Base-by-base conservation (phyloP, 768 basidiomycete genomes). In the Cystofilobasidium capitatum region DNA sequence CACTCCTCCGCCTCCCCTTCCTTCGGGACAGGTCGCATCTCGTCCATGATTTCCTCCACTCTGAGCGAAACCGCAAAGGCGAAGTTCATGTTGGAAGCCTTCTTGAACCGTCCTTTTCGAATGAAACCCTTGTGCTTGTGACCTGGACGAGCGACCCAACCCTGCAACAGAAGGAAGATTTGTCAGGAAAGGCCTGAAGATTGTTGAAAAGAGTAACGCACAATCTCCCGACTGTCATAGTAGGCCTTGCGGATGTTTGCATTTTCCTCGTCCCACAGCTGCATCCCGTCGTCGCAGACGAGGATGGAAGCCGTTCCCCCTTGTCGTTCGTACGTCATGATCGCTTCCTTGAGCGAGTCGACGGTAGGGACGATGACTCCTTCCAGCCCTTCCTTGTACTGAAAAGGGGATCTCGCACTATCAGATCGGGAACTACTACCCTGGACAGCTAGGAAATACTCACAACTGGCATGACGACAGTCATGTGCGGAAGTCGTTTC, bases 41-140 rank as follows among this genome's bases (percentile, higher is more conserved):
- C 75, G 59, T 77, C 76, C 72, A 82, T 78, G 57, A 80, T 75
- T 66, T 81, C 79, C 73, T 84, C 83, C 70, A 83, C 76, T 58
- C 84, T 82, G 36, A 89, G 79, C 4, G 85, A 86, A 5, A 90
- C 80, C 72, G 84, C 78, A 24, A 82, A 80, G 0, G 82, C 88
- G 72, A 86, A 91, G 74, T 93, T 94, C 86, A 92, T 85, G 77
- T 94, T 94, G 17, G 85, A 86, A 0, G 90, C 89, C 63, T 64
- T 94, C 81, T 94, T 94, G 82, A 94, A 94, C 24, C 89, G 83
- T 47, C 89, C 90, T 35, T 88, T 87, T 57, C 89, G 87, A 67
- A 86, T 82, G 79, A 83, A 89, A 70, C 78, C 78, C 12, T 44
- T 44, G 12, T 12, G 42, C 22, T 44, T 44, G 12, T 44, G 42